These are phyloP conservation scores for Boletus rubroflammeus DNA, from an alignment of 768 basidiomycete genomes.

Conservation along the genomic window DNA sequence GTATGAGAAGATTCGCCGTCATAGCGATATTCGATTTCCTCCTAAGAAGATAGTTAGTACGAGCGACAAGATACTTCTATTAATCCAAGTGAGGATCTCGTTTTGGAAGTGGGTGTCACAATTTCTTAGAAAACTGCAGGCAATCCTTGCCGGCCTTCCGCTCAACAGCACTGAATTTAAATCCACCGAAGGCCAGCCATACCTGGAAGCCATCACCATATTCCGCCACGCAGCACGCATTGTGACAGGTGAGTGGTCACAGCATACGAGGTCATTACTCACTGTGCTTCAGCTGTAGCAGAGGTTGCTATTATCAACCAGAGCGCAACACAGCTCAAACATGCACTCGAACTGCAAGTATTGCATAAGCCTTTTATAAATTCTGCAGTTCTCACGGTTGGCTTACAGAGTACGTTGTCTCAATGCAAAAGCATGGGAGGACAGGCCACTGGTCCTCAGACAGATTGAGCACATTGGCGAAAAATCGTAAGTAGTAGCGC, in stretches of 20 bases:
- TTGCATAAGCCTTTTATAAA: not conserved
- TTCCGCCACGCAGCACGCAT: conserved; percentile 79
- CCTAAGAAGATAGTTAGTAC: conserved; percentile 67
- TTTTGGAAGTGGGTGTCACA: not conserved
- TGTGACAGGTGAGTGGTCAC: conserved; percentile 52
- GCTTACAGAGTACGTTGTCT: conserved; percentile 66
- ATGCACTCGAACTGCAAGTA: conserved; percentile 72
- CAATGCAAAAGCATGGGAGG: conserved; percentile 88
- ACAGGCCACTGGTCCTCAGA: conserved; percentile 74
- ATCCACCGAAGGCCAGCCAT: conserved; percentile 64
- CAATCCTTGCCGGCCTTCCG: conserved; percentile 67
- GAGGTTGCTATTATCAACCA: conserved; percentile 69
- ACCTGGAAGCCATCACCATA: conserved; percentile 63
- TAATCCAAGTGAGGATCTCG: conserved; percentile 60
- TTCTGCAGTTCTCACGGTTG: not conserved
- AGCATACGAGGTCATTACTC: not conserved
- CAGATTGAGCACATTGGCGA: conserved; percentile 92
- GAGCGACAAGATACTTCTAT: conserved; percentile 73
- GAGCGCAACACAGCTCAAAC: conserved; percentile 63
- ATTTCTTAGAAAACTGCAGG: conserved; percentile 39
- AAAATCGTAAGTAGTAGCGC: conserved; percentile 62
- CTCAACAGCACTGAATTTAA: conserved; percentile 68
- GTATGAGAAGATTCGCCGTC: conserved; percentile 65
- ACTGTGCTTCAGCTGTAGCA: conserved; percentile 55
- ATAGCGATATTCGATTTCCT: conserved; percentile 78